phyloP scores from a whole-genome alignment of 1,284 basidiomycete species.

The Ustilago bromivora region DNA sequence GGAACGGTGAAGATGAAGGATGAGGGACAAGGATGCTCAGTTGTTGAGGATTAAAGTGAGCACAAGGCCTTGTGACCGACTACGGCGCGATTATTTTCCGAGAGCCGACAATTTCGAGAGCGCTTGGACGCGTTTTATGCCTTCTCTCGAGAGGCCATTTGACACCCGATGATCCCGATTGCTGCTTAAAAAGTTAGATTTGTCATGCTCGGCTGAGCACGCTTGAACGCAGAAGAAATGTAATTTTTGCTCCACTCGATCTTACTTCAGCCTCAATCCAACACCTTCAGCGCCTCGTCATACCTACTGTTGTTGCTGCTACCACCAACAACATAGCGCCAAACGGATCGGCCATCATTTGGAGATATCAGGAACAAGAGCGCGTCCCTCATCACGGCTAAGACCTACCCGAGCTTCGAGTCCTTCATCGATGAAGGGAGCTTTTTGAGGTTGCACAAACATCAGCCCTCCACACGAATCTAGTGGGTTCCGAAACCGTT shows the following conservation, averaged over 20 bases:
- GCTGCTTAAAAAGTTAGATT: neutral
- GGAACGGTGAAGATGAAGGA: neutral
- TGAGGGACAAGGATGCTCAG: neutral
- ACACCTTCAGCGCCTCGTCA: neutral
- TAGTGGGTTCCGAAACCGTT: neutral
- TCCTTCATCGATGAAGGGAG: neutral
- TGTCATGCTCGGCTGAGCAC: conserved; percentile 41
- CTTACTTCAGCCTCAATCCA: conserved; percentile 17
- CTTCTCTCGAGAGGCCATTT: neutral
- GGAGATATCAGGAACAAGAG: neutral
- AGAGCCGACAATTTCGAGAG: neutral
- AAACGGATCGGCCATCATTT: neutral
- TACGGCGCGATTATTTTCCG: neutral
- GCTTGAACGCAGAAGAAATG: conserved; percentile 7
- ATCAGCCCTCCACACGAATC: conserved; percentile 19
- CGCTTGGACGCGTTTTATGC: conserved; percentile 12
- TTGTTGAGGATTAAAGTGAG: conserved; percentile 4
- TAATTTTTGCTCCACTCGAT: conserved; percentile 12
- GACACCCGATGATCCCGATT: conserved; percentile 13
- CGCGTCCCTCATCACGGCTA: neutral
- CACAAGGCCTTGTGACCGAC: neutral
- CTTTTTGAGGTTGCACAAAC: neutral
- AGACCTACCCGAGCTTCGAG: neutral
- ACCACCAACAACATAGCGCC: neutral
- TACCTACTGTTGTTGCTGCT: neutral